These are phyloP conservation scores for Flaveria trinervia DNA, from an alignment of 129 eudicot species.

Conservation along the genomic window DNA sequence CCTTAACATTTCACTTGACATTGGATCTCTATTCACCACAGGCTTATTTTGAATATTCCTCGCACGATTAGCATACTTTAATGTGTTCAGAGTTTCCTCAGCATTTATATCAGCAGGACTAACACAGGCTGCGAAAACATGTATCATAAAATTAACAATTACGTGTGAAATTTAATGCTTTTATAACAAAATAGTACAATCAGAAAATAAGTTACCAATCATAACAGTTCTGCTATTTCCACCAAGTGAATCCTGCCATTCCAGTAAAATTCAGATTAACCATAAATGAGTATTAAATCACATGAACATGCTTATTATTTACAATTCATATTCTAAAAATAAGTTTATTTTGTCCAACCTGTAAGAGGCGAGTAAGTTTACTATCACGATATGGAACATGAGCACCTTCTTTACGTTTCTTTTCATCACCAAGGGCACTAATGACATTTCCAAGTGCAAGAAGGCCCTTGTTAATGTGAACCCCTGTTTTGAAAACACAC, in stretches of 20 bases:
- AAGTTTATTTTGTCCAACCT: constrained; percentile 48
- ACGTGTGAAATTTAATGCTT: neutral
- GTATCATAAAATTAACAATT: neutral
- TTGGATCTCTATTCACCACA: constrained; percentile 94
- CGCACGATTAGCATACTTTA: constrained; percentile 98
- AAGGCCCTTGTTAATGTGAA: constrained; percentile 97
- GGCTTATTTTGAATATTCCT: constrained; percentile 98
- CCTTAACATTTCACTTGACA: constrained; percentile 90
- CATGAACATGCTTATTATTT: neutral
- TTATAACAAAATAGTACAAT: neutral
- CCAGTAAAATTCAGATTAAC: constrained; percentile 10
- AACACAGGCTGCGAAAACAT: constrained; percentile 71
- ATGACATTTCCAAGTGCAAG: constrained; percentile 99
- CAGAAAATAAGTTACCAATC: constrained; percentile 66
- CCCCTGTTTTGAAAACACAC: constrained; percentile 52
- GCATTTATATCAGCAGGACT: constrained; percentile 99
- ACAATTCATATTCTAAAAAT: neutral
- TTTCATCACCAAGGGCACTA: constrained; percentile 98
- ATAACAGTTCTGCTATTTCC: constrained; percentile 99
- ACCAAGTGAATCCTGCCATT: constrained; percentile 94
- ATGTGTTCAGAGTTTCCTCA: constrained; percentile 97
- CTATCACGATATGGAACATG: constrained; percentile 99
- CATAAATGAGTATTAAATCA: constrained; percentile 1
- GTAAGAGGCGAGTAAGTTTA: constrained; percentile 94
- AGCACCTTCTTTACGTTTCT: constrained; percentile 92